Conservation (phyloP, 306 rosid genomes). For the Rosa rugosa region DNA sequence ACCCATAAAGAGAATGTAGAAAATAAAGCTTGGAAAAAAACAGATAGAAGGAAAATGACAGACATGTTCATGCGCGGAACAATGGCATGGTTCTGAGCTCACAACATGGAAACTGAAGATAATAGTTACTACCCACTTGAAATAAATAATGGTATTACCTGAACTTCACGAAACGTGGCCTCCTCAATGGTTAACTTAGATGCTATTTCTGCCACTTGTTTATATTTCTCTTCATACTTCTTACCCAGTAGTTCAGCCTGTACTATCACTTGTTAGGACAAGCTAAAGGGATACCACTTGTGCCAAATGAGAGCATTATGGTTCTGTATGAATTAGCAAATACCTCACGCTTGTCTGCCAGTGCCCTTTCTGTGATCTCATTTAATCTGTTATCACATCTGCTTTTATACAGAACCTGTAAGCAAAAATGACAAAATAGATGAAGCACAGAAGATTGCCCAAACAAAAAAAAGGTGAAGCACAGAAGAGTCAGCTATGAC, state of each 20-base stretch:
- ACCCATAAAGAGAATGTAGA: background rate
- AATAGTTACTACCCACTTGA: conserved; percentile 4
- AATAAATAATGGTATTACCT: conserved; percentile 47
- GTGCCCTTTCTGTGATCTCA: conserved; percentile 94
- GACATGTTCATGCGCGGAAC: background rate
- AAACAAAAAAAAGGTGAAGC: no score
- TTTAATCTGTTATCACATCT: conserved; percentile 90
- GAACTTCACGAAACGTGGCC: conserved; percentile 84
- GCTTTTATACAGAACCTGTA: conserved; percentile 83
- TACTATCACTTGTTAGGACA: conserved; percentile 21
- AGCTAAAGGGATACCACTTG: conserved; percentile 14
- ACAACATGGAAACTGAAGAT: background rate
- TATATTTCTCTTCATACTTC: conserved; percentile 92
- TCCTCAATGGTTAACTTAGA: conserved; percentile 89
- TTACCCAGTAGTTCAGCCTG: conserved; percentile 79
- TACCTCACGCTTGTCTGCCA: conserved; percentile 95
- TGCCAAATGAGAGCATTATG: conserved; percentile 17
- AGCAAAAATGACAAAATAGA: conserved; percentile 19
- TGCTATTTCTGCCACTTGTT: conserved; percentile 88
- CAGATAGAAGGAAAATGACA: background rate
- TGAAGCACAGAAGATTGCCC: background rate
- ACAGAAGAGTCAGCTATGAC: background rate
- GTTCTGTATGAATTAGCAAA: conserved; percentile 21
- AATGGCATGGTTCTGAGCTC: background rate
- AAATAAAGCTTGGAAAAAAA: background rate